Base-by-base conservation (phyloP, 1,284 basidiomycete species). In the Puccinia novopanici region DNA sequence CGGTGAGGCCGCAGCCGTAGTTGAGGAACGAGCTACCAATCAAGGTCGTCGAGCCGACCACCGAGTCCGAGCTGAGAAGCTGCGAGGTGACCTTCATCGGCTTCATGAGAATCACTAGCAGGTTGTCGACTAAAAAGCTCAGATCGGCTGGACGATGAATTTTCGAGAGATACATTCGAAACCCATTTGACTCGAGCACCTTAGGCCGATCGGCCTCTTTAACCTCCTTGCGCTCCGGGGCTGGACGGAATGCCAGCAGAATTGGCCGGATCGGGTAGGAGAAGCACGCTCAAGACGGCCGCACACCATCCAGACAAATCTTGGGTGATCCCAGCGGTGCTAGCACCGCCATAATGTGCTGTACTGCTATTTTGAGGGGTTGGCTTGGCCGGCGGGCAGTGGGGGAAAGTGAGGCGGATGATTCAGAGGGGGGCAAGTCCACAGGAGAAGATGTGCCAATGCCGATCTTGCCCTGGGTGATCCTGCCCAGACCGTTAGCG, bases 71-170 rank as follows among this genome's bases (percentile, higher is more conserved):
- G 19, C n/a, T 50, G 5, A 80, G 54, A 2, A 80, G 59, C 57
- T 80, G 77, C 45, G 77, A 80, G 10, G 77, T 80, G 10, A 80
- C 70, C 30, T 45, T 73, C 77, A 73, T 80, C 17, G 77, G 77
- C 37, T 80, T 80, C 30, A 63, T 73, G 8, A 80, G 48, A 13
- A 80, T 59, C 30, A 65, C 68, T n/a, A 80, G 57, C 30, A 80
- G 42, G 37, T 80, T 57, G 30, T 80, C 70, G 22, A 73, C 45
- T 13, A 80, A 54, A 37, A 80, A 80, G 42, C 34, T 72, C 15
- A 80, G 57, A 63, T 80, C 77, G 37, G 37, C 71, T 10, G 77
- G 68, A 27, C 77, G 54, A 65, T 80, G 77, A 13, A 80, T 19
- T 63, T 80, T 80, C 5, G 68, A 72, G 22, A 80, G 70, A 73